Conservation (phyloP, 208 protist species). For the Trypanosoma theileri region DNA sequence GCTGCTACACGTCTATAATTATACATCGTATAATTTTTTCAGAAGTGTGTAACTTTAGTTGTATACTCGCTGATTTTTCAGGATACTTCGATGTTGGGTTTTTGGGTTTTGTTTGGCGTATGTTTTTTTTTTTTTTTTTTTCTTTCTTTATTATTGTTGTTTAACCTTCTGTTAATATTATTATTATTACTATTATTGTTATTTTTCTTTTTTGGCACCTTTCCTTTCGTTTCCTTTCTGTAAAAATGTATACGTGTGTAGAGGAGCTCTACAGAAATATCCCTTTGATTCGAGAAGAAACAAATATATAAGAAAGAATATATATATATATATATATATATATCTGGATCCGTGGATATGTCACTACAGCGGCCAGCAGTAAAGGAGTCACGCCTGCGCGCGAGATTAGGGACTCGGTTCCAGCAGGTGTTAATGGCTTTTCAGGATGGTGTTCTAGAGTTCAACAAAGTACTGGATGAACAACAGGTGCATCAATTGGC, state of each 20-base stretch:
- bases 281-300: neutral
- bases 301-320: neutral
- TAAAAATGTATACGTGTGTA: slow-evolving; percentile 12
- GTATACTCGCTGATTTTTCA: too few relatives aligned
- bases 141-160: neutral
- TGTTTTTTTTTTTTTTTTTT: slow-evolving; percentile 1
- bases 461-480: slow-evolving; percentile 53
- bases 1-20: neutral
- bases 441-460: slow-evolving; percentile 34
- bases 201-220: neutral
- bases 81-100: too few relatives aligned
- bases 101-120: too few relatives aligned
- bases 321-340: too few relatives aligned
- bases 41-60: too few relatives aligned
- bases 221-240: slow-evolving; percentile 21
- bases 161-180: neutral
- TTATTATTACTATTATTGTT: neutral
- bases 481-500: slow-evolving; percentile 47
- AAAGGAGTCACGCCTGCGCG: slow-evolving; percentile 40
- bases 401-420: slow-evolving; percentile 39
- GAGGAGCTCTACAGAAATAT: neutral
- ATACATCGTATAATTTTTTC: too few relatives aligned
- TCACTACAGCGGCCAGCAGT: slow-evolving; percentile 4
- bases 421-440: slow-evolving; percentile 47
- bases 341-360: neutral